Conservation (phyloP, 192 early-diverging fungal genomes). For the Pilaira anomala region DNA sequence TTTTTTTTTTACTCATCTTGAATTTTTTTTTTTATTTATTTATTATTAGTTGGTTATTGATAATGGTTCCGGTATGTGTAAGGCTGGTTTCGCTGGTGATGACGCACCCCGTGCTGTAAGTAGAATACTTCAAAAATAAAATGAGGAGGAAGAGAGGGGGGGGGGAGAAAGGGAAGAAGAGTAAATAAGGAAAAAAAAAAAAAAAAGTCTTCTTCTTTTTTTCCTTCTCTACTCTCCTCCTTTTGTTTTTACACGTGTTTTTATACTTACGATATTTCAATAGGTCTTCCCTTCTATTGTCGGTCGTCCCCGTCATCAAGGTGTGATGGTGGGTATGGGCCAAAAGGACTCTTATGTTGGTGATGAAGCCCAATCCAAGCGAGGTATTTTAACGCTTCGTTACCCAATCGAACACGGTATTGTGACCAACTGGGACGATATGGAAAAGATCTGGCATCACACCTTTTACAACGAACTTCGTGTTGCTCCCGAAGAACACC, state of each 20-base stretch:
- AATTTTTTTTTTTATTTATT: neutral
- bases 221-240: neutral
- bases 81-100: constrained; percentile 91
- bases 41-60: constrained; percentile 75
- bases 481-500: constrained; percentile 97
- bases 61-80: constrained; percentile 94
- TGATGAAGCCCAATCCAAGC: constrained; percentile 88
- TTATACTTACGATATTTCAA: constrained; percentile 35
- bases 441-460: constrained; percentile 97
- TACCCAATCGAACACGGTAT: constrained; percentile 93
- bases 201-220: neutral
- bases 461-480: constrained; percentile 97
- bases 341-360: constrained; percentile 90
- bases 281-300: constrained; percentile 80
- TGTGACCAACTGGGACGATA: constrained; percentile 92
- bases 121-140: neutral
- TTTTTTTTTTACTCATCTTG: no score
- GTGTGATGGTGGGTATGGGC: constrained; percentile 89
- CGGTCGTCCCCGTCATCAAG: constrained; percentile 82
- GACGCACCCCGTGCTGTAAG: constrained; percentile 83
- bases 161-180: neutral
- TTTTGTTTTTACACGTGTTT: neutral
- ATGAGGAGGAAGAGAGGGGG: neutral
- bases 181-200: neutral
- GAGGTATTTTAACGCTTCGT: constrained; percentile 81